These are phyloP conservation scores for Patellifolia procumbens DNA, from an alignment of 179 eudicot species.

Conservation along the genomic window DNA sequence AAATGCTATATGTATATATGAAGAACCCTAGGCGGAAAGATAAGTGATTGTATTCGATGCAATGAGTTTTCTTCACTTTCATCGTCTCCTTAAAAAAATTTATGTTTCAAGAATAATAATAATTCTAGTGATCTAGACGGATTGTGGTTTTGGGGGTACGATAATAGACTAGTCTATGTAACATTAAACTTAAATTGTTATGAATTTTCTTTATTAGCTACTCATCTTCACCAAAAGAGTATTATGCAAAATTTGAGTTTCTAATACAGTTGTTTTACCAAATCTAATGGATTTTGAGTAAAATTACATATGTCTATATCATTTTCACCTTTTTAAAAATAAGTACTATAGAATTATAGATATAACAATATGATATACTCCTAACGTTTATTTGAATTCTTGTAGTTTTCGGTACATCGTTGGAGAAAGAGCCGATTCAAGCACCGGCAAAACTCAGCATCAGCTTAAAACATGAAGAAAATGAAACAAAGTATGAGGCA, in stretches of 20 bases:
- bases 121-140: background rate
- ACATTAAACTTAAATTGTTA: no score
- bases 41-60: no score
- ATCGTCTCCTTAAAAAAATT: slow-evolving; percentile 21
- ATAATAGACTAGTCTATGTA: background rate
- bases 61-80: slow-evolving; percentile 30
- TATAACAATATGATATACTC: background rate
- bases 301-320: no score
- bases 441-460: slow-evolving; percentile 25
- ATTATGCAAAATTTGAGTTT: no score
- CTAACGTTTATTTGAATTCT: slow-evolving; percentile 5
- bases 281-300: no score
- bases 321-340: no score
- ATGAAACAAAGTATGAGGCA: slow-evolving; percentile 43
- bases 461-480: background rate
- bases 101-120: no score
- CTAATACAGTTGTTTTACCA: no score
- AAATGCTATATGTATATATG: no score
- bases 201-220: no score
- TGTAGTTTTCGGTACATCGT: slow-evolving; percentile 2
- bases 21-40: no score
- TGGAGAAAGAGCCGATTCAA: background rate
- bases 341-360: background rate
- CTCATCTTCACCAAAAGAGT: background rate
- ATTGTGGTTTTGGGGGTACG: background rate